Evolutionary conservation across 495 filamentous ascomycete species (phyloP), one percentile per base, ranked within the genome.

Genomic region (Xylaria cubensis): DNA sequence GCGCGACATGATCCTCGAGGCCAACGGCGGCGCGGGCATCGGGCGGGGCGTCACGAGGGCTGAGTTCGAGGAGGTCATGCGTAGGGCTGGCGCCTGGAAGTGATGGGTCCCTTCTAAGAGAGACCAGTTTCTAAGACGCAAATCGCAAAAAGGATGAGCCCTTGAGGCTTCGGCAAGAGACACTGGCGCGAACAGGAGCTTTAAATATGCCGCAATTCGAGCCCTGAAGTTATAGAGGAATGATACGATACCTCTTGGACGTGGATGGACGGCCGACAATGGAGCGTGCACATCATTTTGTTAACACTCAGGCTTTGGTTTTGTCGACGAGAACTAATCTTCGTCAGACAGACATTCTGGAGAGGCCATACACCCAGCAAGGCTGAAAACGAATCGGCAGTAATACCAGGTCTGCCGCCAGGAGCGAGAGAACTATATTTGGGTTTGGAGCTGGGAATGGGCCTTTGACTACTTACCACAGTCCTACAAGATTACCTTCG

Each of bases 1-100:
- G 74, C 87, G 86, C 81, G 93, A 97, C 85, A 99, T 99, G 96
- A 90, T 99, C 56, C 78, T 92, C 50, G 96, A 98, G 85, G 96
- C 94, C 73, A 97, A 95, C 80, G 94, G 92, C 0, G 93, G 93
- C 4, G 88, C 84, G 7, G 91, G 92, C 15, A 85, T 94, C 10
- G 86, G 86, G 39, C 86, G 81, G 69, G 94, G 93, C 12, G 96
- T 97, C 36, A 87, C 84, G 58, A 81, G 90, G 76, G 91, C 90
- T 61, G 93, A 97, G 78, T 97, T 98, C 80, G 91, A 93, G 82
- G 88, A 85, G 62, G 92, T 97, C 17, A 94, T 97, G 94, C 87
- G 83, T 65, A 84, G 93, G 78, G 95, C 94, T 4, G 94, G 94
- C 10, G 90, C 94, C 72, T 94, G 93, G 83, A 89, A 86, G 79